These are phyloP conservation scores for Trichoderma asperelloides DNA, from an alignment of 495 filamentous ascomycete genomes.

Conservation along the genomic window DNA sequence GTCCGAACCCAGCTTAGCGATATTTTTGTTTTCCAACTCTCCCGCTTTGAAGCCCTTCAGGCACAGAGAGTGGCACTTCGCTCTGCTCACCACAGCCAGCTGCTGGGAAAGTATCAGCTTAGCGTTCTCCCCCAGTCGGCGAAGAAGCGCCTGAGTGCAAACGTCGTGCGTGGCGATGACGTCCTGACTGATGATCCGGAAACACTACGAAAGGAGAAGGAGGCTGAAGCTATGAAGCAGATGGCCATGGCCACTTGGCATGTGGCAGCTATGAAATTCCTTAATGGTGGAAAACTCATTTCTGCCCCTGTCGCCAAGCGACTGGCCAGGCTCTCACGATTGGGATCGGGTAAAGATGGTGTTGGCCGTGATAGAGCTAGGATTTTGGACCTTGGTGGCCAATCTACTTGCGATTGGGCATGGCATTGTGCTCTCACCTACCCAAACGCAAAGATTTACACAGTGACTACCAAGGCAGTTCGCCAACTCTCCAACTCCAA, in stretches of 20 bases:
- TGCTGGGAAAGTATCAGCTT: conserved; percentile 69
- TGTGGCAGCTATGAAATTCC: conserved; percentile 63
- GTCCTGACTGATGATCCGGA: conserved; percentile 44
- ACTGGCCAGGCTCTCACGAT: conserved; percentile 42
- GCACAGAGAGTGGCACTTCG: conserved; percentile 61
- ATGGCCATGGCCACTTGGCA: conserved; percentile 70
- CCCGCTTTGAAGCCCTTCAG: conserved; percentile 84
- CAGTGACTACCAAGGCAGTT: conserved; percentile 60
- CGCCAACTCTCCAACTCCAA: conserved; percentile 57
- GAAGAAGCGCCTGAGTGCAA: conserved; percentile 49
- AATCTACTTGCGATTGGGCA: conserved; percentile 83
- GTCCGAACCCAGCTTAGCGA: conserved; percentile 54
- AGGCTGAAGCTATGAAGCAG: conserved; percentile 68
- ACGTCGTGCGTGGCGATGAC: conserved; percentile 49
- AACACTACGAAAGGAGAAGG: conserved; percentile 62
- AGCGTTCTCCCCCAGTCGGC: conserved; percentile 45
- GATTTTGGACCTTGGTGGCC: conserved; percentile 84
- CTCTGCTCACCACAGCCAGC: conserved; percentile 56
- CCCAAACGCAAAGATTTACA: conserved; percentile 77
- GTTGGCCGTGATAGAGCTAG: conserved; percentile 44
- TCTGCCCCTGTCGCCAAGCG: conserved; percentile 62
- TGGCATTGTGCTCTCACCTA: conserved; percentile 85
- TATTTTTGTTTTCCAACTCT: conserved; percentile 70
- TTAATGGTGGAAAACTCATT: conserved; percentile 75
- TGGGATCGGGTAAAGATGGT: conserved; percentile 31